Evolutionary conservation across 805 yeast genomes (phyloP).

Genomic region (Blastobotrys chiropterorum): DNA sequence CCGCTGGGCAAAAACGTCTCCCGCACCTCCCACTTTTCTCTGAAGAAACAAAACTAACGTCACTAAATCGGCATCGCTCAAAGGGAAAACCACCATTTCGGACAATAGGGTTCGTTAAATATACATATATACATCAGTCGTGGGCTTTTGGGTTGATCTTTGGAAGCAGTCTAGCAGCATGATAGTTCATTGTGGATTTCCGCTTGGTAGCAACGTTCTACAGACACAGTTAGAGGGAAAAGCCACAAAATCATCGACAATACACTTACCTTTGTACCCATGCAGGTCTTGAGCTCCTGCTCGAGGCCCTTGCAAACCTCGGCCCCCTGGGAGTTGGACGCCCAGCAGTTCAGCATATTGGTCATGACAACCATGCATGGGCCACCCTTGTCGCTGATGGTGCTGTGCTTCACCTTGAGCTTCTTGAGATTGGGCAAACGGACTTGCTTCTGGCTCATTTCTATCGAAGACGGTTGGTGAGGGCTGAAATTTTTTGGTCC

Average conservation of each 20-base stretch:
- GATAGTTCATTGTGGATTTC: slow-evolving; percentile 45
- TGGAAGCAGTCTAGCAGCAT: slow-evolving; percentile 45
- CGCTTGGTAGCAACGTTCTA: slow-evolving; percentile 22
- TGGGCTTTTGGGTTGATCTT: slow-evolving; percentile 46
- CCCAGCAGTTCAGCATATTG: slow-evolving; percentile 89
- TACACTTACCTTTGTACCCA: slow-evolving; percentile 39
- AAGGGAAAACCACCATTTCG: too few relatives aligned
- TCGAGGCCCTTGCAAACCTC: slow-evolving; percentile 60
- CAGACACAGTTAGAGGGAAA: not conserved
- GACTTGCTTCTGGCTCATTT: slow-evolving; percentile 6
- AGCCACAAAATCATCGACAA: not conserved
- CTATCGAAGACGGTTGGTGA: not conserved
- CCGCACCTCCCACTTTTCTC: too few relatives aligned
- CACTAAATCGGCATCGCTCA: too few relatives aligned
- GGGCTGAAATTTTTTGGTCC: too few relatives aligned
- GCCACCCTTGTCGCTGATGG: slow-evolving; percentile 50
- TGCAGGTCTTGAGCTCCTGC: slow-evolving; percentile 66
- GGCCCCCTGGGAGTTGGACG: slow-evolving; percentile 84
- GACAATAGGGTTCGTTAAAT: too few relatives aligned
- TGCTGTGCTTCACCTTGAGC: slow-evolving; percentile 62
- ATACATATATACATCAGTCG: too few relatives aligned
- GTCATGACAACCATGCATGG: slow-evolving; percentile 80
- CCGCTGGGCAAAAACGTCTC: too few relatives aligned
- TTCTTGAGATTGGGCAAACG: slow-evolving; percentile 69
- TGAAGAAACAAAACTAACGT: too few relatives aligned